Conservation (phyloP, 2,329 filamentous ascomycete genomes). For the Botrytis pseudocinerea region DNA sequence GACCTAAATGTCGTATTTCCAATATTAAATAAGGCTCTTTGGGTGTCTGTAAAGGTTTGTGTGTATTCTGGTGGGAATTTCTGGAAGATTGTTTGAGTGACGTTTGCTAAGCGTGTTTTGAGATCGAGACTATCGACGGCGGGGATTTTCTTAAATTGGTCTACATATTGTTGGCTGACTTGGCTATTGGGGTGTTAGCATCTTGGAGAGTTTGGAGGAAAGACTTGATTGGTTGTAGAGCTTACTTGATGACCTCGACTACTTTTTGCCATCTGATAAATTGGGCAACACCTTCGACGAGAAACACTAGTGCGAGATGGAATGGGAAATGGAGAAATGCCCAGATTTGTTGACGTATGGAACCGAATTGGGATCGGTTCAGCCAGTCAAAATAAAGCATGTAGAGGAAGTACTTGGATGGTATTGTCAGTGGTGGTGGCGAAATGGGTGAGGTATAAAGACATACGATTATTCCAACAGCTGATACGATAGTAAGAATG, state of each 20-base stretch:
- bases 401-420: conserved; percentile 33
- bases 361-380: conserved; percentile 29
- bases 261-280: conserved; percentile 35
- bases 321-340: conserved; percentile 56
- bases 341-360: conserved; percentile 41
- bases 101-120: conserved; percentile 7
- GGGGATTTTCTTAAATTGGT: conserved; percentile 10
- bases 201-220: neutral
- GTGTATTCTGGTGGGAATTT: conserved; percentile 25
- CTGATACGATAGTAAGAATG: conserved; percentile 10
- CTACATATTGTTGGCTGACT: neutral
- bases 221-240: neutral
- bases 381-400: conserved; percentile 37
- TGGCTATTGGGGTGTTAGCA: neutral
- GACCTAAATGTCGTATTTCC: neutral
- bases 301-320: conserved; percentile 56
- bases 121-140: conserved; percentile 9
- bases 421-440: neutral
- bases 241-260: conserved; percentile 28
- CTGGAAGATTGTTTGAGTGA: conserved; percentile 26
- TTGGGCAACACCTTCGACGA: conserved; percentile 50
- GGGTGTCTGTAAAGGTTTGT: conserved; percentile 9
- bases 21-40: neutral
- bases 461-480: conserved; percentile 19
- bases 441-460: neutral